Base-by-base conservation (phyloP, 2,329 filamentous ascomycete genomes). In the Pseudogymnoascus sp. region DNA sequence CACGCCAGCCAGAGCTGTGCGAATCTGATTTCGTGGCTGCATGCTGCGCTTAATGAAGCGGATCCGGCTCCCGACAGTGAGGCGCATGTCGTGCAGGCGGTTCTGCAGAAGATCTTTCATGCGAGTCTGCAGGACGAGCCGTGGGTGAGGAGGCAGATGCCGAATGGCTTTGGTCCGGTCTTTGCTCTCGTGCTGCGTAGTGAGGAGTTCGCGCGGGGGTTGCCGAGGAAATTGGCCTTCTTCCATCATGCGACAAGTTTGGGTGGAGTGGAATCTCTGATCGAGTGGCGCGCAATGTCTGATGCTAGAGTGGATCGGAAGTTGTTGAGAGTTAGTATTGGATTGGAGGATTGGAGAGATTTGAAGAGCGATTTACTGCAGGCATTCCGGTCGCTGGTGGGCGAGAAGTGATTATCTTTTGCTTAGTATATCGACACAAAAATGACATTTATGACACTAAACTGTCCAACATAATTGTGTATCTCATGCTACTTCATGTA, bases 191-290 rank as follows among this genome's bases (percentile, higher is more conserved):
- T 80, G 63, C 80, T 90, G 77, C 82, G 82, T 69, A 77, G 81
- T 2, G 78, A 82, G 64, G 76, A 78, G 0, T 72, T 82, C 60
- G 92, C 94, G 2, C 83, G 80, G 66, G 74, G 78, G 27, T 75
- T 99, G 66, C 94, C 94, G 3, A 89, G 87, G 70, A 89, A 89
- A 74, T 76, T 97, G 72, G 73, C 79, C 1, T 80, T 96, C 48
- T 97, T 97, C 78, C 90, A 96, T 69, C 94, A 99, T 75, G 94
- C 94, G 5, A 99, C 94, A 2, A 96, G 90, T 73, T 76, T 97
- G 29, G 94, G 94, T 3, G 93, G 94, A 5, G 91, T 97, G 8
- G 94, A 97, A 82, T 94, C 90, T 71, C 75, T 97, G 77, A 92
- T 99, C 68, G 94, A 99, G 81, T 99, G 94, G 94, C 82, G 94